phyloP scores from a whole-genome alignment of 1,139 yeast genomes.

The Kurtzmaniella quercitrusa region DNA sequence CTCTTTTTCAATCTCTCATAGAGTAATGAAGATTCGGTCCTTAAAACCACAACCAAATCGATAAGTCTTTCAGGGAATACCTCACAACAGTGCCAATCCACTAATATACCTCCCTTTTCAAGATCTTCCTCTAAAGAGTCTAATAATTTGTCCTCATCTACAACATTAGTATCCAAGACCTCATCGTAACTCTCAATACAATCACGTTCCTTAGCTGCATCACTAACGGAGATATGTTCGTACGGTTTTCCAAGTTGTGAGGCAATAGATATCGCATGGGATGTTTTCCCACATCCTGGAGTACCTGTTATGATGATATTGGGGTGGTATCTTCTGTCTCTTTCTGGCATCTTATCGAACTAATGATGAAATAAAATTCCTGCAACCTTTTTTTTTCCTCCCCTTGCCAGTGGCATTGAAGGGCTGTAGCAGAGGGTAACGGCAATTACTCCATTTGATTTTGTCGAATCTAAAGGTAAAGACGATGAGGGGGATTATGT shows the following conservation, averaged over 20 bases:
- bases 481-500: too few relatives aligned
- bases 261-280: conserved; percentile 67
- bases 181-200: conserved; percentile 85
- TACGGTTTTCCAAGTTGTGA: conserved; percentile 43
- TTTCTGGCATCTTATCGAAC: conserved; percentile 7
- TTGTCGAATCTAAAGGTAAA: too few relatives aligned
- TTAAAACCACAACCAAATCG: conserved; percentile 84
- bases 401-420: neutral
- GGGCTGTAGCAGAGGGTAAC: neutral
- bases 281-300: conserved; percentile 95
- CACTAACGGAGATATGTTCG: conserved; percentile 67
- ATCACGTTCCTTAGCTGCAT: conserved; percentile 71
- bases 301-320: conserved; percentile 93
- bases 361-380: neutral
- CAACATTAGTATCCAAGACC: conserved; percentile 78
- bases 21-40: conserved; percentile 68
- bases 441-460: too few relatives aligned
- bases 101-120: conserved; percentile 76
- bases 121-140: conserved; percentile 78
- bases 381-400: neutral
- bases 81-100: conserved; percentile 98
- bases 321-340: conserved; percentile 50
- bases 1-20: conserved; percentile 72
- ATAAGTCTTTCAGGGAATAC: conserved; percentile 89
- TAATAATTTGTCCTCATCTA: conserved; percentile 84